Evolutionary conservation across 2,329 filamentous ascomycete genomes (phyloP).

Genomic region (Penicillium sp.): DNA sequence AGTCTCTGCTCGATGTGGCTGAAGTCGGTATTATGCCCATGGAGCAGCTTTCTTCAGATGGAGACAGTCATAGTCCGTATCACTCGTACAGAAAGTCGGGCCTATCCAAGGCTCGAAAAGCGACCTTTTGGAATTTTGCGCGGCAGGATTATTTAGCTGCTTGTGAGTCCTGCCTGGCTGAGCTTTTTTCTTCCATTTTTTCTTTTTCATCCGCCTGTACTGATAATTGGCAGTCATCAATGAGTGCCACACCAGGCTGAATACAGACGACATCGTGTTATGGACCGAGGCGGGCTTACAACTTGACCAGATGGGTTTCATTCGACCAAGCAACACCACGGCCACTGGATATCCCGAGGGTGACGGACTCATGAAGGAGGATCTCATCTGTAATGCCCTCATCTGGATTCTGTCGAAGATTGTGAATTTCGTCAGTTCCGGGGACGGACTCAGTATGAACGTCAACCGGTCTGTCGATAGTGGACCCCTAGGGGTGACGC

Average conservation of each 20-base stretch:
- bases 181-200: too few species aligned
- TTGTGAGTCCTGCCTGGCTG: conserved; percentile 42
- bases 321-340: conserved; percentile 42
- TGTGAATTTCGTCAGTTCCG: conserved; percentile 62
- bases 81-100: conserved; percentile 32
- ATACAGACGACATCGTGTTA: conserved; percentile 60
- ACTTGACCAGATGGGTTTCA: conserved; percentile 54
- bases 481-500: conserved; percentile 35
- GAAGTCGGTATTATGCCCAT: conserved; percentile 43
- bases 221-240: conserved; percentile 48
- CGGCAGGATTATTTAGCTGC: conserved; percentile 64
- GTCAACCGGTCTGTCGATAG: conserved; percentile 25
- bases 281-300: conserved; percentile 65
- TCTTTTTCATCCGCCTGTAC: background rate
- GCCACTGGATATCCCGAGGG: conserved; percentile 33
- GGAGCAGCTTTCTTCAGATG: conserved; percentile 43
- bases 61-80: conserved; percentile 29
- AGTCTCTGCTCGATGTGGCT: conserved; percentile 56
- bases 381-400: conserved; percentile 62
- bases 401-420: conserved; percentile 67
- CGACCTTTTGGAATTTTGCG: conserved; percentile 67
- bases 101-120: conserved; percentile 56
- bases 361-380: conserved; percentile 57
- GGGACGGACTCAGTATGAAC: conserved; percentile 48
- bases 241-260: conserved; percentile 58